Evolutionary conservation across 2,329 filamentous ascomycete species (phyloP).

Genomic region (Pseudogymnoascus sp.): DNA sequence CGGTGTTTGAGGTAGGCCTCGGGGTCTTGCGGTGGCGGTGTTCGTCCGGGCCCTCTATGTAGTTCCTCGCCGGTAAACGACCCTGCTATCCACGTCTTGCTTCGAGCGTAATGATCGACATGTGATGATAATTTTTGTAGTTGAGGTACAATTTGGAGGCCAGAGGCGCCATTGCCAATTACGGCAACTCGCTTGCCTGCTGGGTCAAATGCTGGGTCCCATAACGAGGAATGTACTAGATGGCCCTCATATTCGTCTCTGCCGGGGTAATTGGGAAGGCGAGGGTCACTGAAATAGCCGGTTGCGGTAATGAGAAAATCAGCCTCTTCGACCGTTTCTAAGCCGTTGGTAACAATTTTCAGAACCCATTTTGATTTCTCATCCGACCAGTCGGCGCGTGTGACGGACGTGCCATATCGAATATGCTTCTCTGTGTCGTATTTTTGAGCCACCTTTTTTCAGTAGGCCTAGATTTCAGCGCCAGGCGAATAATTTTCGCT

Average conservation of each 20-base stretch:
- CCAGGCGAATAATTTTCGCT: conserved; percentile 57
- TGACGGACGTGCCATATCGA: conserved; percentile 33
- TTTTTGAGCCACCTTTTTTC: conserved; percentile 51
- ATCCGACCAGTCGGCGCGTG: conserved; percentile 25
- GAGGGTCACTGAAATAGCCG: conserved; percentile 12
- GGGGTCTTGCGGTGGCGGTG: conserved; percentile 45
- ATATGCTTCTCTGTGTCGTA: conserved; percentile 52
- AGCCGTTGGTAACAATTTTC: conserved; percentile 23
- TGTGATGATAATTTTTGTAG: conserved; percentile 39
- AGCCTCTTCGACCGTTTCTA: conserved; percentile 31
- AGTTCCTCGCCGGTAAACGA: conserved; percentile 46
- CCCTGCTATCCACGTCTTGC: conserved; percentile 56
- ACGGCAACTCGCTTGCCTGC: conserved; percentile 42
- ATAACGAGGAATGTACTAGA: conserved; percentile 50
- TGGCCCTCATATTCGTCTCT: conserved; percentile 43
- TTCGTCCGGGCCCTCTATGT: conserved; percentile 32
- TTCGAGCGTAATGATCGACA: conserved; percentile 56
- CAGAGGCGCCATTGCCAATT: conserved; percentile 54
- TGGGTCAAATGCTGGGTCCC: conserved; percentile 44
- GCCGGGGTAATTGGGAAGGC: conserved; percentile 7
- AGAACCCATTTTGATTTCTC: conserved; percentile 24
- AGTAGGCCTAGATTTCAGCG: conserved; percentile 56
- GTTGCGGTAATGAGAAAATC: conserved; percentile 40
- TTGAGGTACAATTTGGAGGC: conserved; percentile 47
- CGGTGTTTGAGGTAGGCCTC: conserved; percentile 49